phyloP scores from a whole-genome alignment of 2,329 filamentous ascomycete species.

The Colletotrichum euphorbiae region DNA sequence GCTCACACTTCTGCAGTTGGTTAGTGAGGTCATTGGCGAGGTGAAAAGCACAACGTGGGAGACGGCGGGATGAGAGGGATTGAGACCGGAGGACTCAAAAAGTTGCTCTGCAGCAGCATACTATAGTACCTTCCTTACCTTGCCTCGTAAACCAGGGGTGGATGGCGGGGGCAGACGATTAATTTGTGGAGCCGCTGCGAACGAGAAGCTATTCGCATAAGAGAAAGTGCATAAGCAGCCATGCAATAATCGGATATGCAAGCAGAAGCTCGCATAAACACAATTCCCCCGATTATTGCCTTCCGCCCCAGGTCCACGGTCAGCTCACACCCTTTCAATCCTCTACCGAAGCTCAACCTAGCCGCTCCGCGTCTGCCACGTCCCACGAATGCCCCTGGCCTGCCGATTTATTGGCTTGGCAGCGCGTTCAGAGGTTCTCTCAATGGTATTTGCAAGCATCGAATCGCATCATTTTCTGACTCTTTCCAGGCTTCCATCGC shows the following conservation, averaged over 20 bases:
- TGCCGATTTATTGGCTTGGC: constrained; percentile 39
- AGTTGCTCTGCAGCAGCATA: constrained; percentile 11
- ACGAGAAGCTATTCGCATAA: neutral
- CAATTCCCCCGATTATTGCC: constrained; percentile 7
- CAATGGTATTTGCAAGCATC: constrained; percentile 1
- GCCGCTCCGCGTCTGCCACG: constrained; percentile 34
- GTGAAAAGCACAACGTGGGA: neutral
- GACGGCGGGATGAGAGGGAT: constrained; percentile 6
- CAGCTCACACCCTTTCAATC: constrained; percentile 15
- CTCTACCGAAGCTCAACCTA: constrained; percentile 26
- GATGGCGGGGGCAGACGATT: constrained; percentile 7
- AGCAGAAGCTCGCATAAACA: neutral
- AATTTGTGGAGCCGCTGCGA: constrained; percentile 7
- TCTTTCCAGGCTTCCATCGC: neutral
- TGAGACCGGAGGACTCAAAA: neutral
- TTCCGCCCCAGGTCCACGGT: neutral
- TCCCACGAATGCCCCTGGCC: constrained; percentile 26
- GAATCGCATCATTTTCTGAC: constrained; percentile 4
- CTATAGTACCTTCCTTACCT: no score
- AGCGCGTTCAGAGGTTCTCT: neutral
- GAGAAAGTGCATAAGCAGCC: constrained; percentile 19
- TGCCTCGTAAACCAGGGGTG: constrained; percentile 3
- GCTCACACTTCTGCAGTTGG: constrained; percentile 21
- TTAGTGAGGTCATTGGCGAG: constrained; percentile 7
- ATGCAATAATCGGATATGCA: neutral